phyloP scores from a whole-genome alignment of 1,139 yeast genomes.

The Hansenula sp. region DNA sequence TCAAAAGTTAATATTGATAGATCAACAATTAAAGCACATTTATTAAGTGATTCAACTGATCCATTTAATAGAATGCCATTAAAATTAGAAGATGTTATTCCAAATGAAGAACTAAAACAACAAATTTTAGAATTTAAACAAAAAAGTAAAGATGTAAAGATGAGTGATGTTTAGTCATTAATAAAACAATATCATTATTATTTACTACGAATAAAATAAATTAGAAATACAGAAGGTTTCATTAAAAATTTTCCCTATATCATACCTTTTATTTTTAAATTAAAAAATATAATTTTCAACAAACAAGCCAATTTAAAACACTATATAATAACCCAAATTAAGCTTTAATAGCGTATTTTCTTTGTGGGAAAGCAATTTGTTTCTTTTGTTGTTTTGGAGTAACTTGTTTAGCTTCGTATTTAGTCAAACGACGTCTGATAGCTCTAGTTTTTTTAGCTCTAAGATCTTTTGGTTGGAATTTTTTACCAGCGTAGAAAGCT shows the following conservation, averaged over 20 bases:
- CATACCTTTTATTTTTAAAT: constrained; percentile 10
- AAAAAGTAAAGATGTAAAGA: constrained; percentile 13
- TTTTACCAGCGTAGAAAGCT: constrained; percentile 94
- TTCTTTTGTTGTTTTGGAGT: constrained; percentile 91
- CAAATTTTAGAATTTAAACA: constrained; percentile 48
- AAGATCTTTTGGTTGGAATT: constrained; percentile 97
- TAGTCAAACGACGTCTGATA: constrained; percentile 94
- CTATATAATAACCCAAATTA: constrained; percentile 34
- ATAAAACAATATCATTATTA: neutral
- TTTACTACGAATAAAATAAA: neutral
- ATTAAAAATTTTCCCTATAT: neutral
- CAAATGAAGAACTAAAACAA: constrained; percentile 61
- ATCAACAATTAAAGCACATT: constrained; percentile 88
- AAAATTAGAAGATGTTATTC: constrained; percentile 80
- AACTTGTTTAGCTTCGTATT: constrained; percentile 74
- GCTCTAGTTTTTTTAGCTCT: constrained; percentile 99
- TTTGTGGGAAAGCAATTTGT: constrained; percentile 95
- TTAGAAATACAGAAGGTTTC: neutral
- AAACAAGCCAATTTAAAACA: constrained; percentile 5
- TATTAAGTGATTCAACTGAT: constrained; percentile 91
- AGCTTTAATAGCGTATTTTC: constrained; percentile 98
- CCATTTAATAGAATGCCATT: constrained; percentile 95
- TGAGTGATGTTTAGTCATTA: constrained; percentile 15
- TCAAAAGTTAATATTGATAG: constrained; percentile 83
- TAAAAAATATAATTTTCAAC: constrained; percentile 11